Evolutionary conservation across 2,329 filamentous ascomycete genomes (phyloP).

Genomic region (Trichophyton mentagrophytes): DNA sequence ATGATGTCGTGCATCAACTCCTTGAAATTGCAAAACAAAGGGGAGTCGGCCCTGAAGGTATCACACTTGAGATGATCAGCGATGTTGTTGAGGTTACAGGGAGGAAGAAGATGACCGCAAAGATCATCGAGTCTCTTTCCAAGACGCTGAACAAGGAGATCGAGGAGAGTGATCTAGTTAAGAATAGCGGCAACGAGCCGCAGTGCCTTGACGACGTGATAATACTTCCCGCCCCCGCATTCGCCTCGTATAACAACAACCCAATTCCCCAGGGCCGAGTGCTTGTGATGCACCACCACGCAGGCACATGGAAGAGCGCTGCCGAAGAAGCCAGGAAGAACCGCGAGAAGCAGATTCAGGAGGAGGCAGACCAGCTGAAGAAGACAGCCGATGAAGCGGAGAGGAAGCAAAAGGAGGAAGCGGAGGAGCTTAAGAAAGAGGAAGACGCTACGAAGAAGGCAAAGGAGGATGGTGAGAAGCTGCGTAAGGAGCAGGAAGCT

Average conservation of each 20-base stretch:
- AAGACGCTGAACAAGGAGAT: constrained; percentile 13
- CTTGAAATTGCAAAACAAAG: constrained; percentile 14
- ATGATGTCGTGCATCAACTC: constrained; percentile 14
- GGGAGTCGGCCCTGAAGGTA: constrained; percentile 9
- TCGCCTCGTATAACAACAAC: constrained; percentile 18
- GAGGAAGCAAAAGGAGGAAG: constrained; percentile 1
- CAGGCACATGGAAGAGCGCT: constrained; percentile 10
- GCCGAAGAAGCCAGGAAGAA: constrained; percentile 7
- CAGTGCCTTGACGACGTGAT: constrained; percentile 19
- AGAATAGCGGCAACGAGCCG: constrained; percentile 14
- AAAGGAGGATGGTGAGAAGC: neutral
- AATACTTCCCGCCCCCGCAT: constrained; percentile 18
- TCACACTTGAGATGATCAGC: constrained; percentile 18
- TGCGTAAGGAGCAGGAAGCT: neutral
- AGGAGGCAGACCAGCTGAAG: constrained; percentile 4
- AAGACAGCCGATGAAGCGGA: constrained; percentile 5
- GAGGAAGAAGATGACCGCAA: constrained; percentile 20
- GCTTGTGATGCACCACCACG: constrained; percentile 11
- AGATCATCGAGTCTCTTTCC: constrained; percentile 14
- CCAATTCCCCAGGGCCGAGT: constrained; percentile 12
- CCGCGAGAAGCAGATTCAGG: constrained; percentile 2
- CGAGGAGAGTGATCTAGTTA: constrained; percentile 17
- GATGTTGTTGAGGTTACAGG: constrained; percentile 21
- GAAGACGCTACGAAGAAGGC: neutral
- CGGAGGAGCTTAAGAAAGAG: neutral